Conservation (phyloP, 1,139 yeast genomes). For the Taiozyma onychis region DNA sequence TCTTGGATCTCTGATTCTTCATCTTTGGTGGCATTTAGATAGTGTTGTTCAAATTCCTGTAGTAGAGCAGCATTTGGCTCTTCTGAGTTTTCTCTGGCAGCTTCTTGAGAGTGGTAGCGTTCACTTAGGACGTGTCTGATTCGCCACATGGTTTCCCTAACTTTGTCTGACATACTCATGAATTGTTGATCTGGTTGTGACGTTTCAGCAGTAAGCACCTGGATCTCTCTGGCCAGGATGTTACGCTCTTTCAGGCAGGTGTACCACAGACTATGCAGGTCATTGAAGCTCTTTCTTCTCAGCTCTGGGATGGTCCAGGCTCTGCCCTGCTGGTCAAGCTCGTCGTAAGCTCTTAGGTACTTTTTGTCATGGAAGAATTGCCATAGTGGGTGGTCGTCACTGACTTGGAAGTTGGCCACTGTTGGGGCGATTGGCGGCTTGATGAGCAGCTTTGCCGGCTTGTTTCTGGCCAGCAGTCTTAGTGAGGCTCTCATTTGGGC, state of each 20-base stretch:
- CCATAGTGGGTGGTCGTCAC: conserved; percentile 93
- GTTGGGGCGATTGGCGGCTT: conserved; percentile 88
- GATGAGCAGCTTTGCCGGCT: conserved; percentile 36
- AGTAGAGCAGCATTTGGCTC: conserved; percentile 42
- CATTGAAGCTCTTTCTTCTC: conserved; percentile 87
- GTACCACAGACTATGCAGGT: conserved; percentile 89
- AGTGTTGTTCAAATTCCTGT: conserved; percentile 50
- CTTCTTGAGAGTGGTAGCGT: conserved; percentile 67
- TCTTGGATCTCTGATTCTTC: conserved; percentile 60
- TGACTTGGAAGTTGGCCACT: conserved; percentile 61
- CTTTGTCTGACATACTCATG: conserved; percentile 35
- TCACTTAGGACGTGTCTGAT: conserved; percentile 86
- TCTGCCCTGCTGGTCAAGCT: conserved; percentile 57
- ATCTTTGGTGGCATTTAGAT: conserved; percentile 50
- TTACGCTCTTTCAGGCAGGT: conserved; percentile 80
- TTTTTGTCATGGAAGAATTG: conserved; percentile 71
- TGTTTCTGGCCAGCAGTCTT: conserved; percentile 11
- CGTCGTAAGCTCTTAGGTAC: conserved; percentile 54
- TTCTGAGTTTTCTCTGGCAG: conserved; percentile 46
- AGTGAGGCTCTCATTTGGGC: neutral
- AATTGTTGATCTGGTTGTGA: conserved; percentile 33
- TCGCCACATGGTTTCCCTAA: conserved; percentile 60
- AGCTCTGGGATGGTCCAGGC: conserved; percentile 87
- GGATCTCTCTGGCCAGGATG: conserved; percentile 67
- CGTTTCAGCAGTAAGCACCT: conserved; percentile 38